Evolutionary conservation across 1,139 yeast genomes (phyloP), one percentile per base, ranked within the genome.

Genomic region (Yamadazyma atmosphaerica): DNA sequence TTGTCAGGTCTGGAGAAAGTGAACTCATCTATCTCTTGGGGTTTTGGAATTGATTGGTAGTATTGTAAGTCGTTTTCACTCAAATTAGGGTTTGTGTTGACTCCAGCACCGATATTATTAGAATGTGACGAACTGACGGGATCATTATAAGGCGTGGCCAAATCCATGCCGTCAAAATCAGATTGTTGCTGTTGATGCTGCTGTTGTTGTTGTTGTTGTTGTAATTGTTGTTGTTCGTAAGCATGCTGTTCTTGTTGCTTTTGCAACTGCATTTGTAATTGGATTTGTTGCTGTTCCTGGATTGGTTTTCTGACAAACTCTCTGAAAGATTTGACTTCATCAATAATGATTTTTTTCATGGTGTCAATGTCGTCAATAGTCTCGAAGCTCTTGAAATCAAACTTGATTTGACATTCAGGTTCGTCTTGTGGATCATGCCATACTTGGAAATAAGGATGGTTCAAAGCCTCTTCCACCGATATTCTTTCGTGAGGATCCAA

Each of bases 341-440:
- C 83, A 24, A 87, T 61, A 31, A 92, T 87, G 76, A 88, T 78
- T 46, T 77, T 72, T 52, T 80, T 80, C 86, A 92, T 85, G 18
- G 77, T 67, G 10, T 79, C 85, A 58, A 87, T 71, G 49, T 89
- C 96, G 45, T 88, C 90, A 28, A 86, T 85, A 11, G 79, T 83
- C 64, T 92, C 98, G 60, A 92, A 92, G 5, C 87, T 72, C 45
- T 68, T 70, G 58, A 92, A 92, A 58, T 92, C 96, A 61, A 92
- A 90, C 52, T 85, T 84, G 3, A 78, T 69, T 37, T 82, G 81
- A 60, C 97, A 89, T 32, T 74, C 82, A 4, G 96, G 96, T 61
- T 92, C 98, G 58, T 92, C 98, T 22, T 81, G 78, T 3, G 97
- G 96, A 56, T 92, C 98, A 59, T 90, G 98, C 98, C 98, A 92